A percentile compares a stretch with the other conserved stretches of the same genome.
Conservation (phyloP, 1,139 yeast species). For the Lodderomyces parapsilosis region DNA sequence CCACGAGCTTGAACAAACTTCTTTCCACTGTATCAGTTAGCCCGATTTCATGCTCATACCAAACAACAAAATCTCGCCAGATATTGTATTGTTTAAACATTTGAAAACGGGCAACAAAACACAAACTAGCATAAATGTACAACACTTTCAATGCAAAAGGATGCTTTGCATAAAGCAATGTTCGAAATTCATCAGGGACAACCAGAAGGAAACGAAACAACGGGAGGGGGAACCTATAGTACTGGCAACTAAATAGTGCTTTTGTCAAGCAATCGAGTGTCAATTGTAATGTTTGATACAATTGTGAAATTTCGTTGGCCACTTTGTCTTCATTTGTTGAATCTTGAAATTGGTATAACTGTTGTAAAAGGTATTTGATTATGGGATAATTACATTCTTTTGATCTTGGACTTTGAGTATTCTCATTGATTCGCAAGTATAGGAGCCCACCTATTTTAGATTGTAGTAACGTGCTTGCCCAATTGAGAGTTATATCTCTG, state of each 20-base stretch:
- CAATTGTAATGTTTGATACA: constrained; percentile 13
- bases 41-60: constrained; percentile 20
- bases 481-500: constrained; percentile 13
- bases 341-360: constrained; percentile 2
- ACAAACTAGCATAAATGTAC: constrained; percentile 22
- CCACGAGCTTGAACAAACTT: constrained; percentile 14
- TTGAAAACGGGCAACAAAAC: constrained; percentile 21
- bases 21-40: constrained; percentile 18
- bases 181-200: constrained; percentile 18
- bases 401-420: constrained; percentile 9
- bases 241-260: constrained; percentile 13
- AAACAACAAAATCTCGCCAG: constrained; percentile 28
- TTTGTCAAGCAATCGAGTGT: constrained; percentile 5
- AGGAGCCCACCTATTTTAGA: constrained; percentile 18
- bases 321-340: neutral
- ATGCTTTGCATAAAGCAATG: constrained; percentile 20
- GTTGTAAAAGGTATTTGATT: constrained; percentile 14
- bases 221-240: constrained; percentile 26
- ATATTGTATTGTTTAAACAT: constrained; percentile 19
- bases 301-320: constrained; percentile 9
- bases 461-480: constrained; percentile 14
- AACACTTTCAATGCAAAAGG: constrained; percentile 26
- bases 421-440: constrained; percentile 10
- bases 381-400: constrained; percentile 17
- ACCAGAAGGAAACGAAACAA: constrained; percentile 27